Conservation (phyloP, 257 asterid species). For the Nicotiana tabacum region DNA sequence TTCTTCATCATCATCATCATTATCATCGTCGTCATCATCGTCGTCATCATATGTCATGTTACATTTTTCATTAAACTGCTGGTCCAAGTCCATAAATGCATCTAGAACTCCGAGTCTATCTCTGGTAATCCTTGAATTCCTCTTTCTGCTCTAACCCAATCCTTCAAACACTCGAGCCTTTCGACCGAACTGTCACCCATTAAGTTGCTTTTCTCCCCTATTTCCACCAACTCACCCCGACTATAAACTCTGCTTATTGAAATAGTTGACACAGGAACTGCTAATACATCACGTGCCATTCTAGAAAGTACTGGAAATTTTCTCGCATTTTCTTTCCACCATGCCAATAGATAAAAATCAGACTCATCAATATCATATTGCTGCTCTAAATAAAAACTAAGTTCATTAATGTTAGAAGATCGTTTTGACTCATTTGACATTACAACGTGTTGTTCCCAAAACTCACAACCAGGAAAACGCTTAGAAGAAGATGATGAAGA, state of each 20-base stretch:
- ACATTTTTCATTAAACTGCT: not conserved
- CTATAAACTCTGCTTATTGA: not conserved
- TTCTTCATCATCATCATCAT: too few species aligned
- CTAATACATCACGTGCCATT: not conserved
- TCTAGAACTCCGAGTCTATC: not conserved
- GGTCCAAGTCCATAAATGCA: not conserved
- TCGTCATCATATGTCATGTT: not conserved
- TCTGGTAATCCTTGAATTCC: not conserved
- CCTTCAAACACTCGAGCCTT: not conserved
- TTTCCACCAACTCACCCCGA: not conserved
- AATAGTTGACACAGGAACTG: not conserved
- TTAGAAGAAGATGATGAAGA: not conserved
- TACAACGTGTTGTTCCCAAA: not conserved
- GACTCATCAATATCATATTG: not conserved
- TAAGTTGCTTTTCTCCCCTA: not conserved
- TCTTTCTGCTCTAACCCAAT: not conserved
- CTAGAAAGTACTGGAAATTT: not conserved
- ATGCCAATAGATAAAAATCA: not conserved
- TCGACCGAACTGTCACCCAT: not conserved
- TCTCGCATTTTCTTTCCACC: not conserved
- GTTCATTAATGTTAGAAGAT: not conserved
- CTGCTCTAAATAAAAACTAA: not conserved
- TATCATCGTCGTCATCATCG: accelerated
- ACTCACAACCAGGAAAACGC: conserved; percentile 7
- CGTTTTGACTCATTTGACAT: not conserved